Evolutionary conservation across 192 early-diverging fungal genomes (phyloP).

Genomic region (Radiomyces spectabilis): DNA sequence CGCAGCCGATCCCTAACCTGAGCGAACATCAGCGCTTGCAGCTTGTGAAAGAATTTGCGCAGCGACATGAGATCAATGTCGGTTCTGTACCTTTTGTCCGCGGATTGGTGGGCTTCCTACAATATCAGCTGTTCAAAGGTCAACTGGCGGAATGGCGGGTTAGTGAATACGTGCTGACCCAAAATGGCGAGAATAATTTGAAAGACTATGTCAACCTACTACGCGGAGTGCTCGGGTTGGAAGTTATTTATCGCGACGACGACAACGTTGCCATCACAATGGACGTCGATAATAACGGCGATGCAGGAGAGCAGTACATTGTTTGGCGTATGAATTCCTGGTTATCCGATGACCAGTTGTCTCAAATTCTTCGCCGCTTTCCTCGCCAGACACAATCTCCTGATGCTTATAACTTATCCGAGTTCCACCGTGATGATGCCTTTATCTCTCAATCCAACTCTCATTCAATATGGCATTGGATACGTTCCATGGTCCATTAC

Average conservation of each 20-base stretch:
- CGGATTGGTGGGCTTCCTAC: background rate
- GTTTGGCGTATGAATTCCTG: slow-evolving; percentile 10
- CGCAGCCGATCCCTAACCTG: background rate
- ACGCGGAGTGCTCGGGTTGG: slow-evolving; percentile 1
- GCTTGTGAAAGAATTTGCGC: background rate
- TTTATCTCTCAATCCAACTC: background rate
- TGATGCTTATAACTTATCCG: background rate
- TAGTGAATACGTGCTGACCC: slow-evolving; percentile 5
- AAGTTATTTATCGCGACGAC: slow-evolving; percentile 3
- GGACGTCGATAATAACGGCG: background rate
- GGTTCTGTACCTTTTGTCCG: slow-evolving; percentile 7
- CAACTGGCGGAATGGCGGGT: slow-evolving; percentile 7
- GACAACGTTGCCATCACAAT: background rate
- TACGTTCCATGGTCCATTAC: background rate
- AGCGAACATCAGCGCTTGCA: background rate
- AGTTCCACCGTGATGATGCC: background rate
- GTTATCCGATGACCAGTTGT: background rate
- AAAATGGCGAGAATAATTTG: slow-evolving; percentile 9
- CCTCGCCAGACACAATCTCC: background rate
- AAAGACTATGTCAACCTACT: background rate
- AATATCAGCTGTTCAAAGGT: background rate
- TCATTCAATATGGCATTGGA: background rate
- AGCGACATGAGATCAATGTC: background rate
- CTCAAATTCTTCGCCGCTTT: background rate
- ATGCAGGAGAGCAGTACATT: background rate